Percentiles rank a stretch among this genome's conserved stretches.
Evolutionary conservation across 768 basidiomycete genomes (phyloP).

Genomic region (Exsudoporus frostii): DNA sequence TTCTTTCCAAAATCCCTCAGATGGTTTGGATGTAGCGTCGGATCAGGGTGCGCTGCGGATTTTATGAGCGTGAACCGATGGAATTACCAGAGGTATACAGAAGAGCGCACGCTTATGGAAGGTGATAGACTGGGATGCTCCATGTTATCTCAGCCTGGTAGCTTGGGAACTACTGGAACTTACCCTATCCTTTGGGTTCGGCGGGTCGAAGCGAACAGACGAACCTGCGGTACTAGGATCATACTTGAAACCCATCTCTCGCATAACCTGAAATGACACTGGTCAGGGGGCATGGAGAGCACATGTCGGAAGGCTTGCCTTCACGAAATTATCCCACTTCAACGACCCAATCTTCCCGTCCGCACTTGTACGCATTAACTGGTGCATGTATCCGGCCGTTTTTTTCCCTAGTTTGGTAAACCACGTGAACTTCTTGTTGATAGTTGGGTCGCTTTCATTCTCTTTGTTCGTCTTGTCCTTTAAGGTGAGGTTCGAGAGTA

Average conservation of each 20-base stretch:
- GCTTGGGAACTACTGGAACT: conserved; percentile 12
- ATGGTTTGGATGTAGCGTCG: conserved; percentile 51
- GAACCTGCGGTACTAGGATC: conserved; percentile 77
- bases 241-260: conserved; percentile 72
- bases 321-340: conserved; percentile 80
- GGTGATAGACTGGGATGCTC: conserved; percentile 52
- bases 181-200: conserved; percentile 47
- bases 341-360: conserved; percentile 59
- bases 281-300: neutral
- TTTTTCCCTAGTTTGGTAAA: conserved; percentile 59
- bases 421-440: conserved; percentile 47
- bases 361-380: conserved; percentile 54
- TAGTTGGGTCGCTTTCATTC: conserved; percentile 24
- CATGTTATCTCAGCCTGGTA: conserved; percentile 2
- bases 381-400: conserved; percentile 57
- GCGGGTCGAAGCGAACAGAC: conserved; percentile 80
- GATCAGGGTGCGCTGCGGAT: conserved; percentile 66
- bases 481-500: conserved; percentile 48
- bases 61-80: neutral
- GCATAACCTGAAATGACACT: conserved; percentile 54
- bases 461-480: conserved; percentile 33
- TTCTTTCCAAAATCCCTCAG: conserved; percentile 55
- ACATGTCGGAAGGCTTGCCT: conserved; percentile 38
- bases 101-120: conserved; percentile 65
- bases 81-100: neutral